Evolutionary conservation across 2,329 filamentous ascomycete genomes (phyloP), one percentile per base, ranked within the genome.

Genomic region (Pseudogymnoascus sp.): DNA sequence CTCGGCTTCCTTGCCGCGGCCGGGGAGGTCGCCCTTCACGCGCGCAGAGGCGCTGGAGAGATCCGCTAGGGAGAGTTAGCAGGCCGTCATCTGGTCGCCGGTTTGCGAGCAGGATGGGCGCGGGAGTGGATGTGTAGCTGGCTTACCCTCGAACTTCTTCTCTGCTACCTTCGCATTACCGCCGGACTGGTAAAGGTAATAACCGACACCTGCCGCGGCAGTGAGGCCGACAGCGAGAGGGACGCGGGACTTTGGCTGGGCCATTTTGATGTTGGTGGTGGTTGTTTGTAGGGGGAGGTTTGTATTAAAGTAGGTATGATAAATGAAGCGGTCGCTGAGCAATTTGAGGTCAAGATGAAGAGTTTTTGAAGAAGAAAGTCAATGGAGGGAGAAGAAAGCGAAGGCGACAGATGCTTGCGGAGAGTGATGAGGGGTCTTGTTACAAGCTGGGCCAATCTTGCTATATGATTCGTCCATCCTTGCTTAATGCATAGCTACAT

Each of bases 131-230:
- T 54, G 9, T 33, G 3, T 10, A 60, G 61, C 54, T 15, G 24
- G 78, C 85, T 50, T 78, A 96, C 93, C 84, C 79, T 96, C 89
- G 68, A 89, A 82, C 74, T 94, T 81, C 80, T 93, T 89, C 81
- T 92, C 85, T n/a, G 92, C 93, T 58, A 83, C 85, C 75, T 88
- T 90, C 59, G 90, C 81, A 74, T 85, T 83, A 62, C 93, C 92
- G 64, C 93, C 93, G 13, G 92, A 88, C 59, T 77, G 81, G 81
- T 96, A 99, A 65, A 97, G 83, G 79, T 97, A 97, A 81, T 96
- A 97, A 44, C 89, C 91, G 63, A 86, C 78, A 66, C 85, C 88
- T 69, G 83, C 84, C 33, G 82, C 87, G 66, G 84, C 85, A 63
- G 80, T 83, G 67, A 85, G 75, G 68, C 86, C 88, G 68, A 87